Conservation (phyloP, 2,329 filamentous ascomycete genomes). For the Chaetothyriales sp. region DNA sequence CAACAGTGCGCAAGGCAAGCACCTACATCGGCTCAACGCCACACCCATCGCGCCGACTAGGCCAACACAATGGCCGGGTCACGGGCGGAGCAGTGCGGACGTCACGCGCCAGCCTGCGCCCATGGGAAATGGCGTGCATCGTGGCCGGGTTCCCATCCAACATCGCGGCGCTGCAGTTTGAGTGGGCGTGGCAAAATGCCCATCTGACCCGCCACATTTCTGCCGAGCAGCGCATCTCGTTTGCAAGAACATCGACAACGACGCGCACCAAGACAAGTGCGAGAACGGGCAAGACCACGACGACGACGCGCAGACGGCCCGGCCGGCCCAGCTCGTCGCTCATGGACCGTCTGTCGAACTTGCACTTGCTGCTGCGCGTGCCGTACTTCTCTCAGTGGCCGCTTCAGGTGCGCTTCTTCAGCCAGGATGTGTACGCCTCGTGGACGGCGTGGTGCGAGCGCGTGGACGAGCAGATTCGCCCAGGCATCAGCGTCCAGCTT, state of each 20-base stretch:
- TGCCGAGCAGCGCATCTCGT: constrained; percentile 29
- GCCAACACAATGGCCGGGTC: constrained; percentile 76
- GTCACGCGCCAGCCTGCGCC: constrained; percentile 49
- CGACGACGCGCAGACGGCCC: constrained; percentile 30
- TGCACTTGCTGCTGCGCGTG: constrained; percentile 66
- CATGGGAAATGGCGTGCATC: constrained; percentile 81
- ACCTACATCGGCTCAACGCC: constrained; percentile 89
- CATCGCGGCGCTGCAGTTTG: constrained; percentile 81
- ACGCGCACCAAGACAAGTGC: constrained; percentile 7
- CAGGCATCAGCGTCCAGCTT: constrained; percentile 38
- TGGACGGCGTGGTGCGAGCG: constrained; percentile 50
- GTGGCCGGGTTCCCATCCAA: constrained; percentile 80
- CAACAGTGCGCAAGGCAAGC: constrained; percentile 50
- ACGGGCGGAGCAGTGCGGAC: constrained; percentile 73
- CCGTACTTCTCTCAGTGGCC: constrained; percentile 74
- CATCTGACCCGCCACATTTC: constrained; percentile 68
- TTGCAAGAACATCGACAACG: constrained; percentile 11
- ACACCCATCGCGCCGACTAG: constrained; percentile 66
- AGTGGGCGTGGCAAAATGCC: constrained; percentile 88
- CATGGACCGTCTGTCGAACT: constrained; percentile 56
- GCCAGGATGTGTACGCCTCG: constrained; percentile 47
- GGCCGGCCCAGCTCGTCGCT: constrained; percentile 46
- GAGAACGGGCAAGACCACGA: constrained; percentile 22
- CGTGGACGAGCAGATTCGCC: constrained; percentile 33
- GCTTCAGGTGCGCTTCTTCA: constrained; percentile 64